These are phyloP conservation scores for Agarophyton chilense DNA, from an alignment of 23 red algal genomes.

Conservation along the genomic window DNA sequence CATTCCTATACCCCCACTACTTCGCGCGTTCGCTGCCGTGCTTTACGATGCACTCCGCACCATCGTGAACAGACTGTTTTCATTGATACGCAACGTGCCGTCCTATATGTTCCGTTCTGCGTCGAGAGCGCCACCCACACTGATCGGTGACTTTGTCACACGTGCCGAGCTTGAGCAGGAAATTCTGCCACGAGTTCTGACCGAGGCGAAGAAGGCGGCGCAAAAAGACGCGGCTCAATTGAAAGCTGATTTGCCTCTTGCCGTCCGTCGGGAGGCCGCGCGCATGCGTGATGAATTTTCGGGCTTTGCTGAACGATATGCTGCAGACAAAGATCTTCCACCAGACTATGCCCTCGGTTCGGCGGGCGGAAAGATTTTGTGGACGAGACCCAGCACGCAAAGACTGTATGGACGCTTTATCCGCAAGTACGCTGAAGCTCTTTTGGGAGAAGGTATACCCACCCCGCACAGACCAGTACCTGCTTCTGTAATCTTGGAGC, in stretches of 20 bases:
- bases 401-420: slow-evolving; percentile 28
- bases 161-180: slow-evolving; percentile 29
- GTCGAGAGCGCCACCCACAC: neutral
- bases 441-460: slow-evolving; percentile 18
- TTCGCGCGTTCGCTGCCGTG: neutral
- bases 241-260: slow-evolving; percentile 6
- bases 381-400: slow-evolving; percentile 39
- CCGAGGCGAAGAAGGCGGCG: slow-evolving; percentile 46
- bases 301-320: slow-evolving; percentile 62
- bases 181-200: slow-evolving; percentile 28
- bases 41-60: slow-evolving; percentile 9
- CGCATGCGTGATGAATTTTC: slow-evolving; percentile 22
- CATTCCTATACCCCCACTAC: slow-evolving; percentile 14
- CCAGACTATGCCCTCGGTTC: slow-evolving; percentile 77
- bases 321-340: slow-evolving; percentile 72
- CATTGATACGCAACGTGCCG: slow-evolving; percentile 2
- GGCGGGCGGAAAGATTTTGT: slow-evolving; percentile 48
- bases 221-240: slow-evolving; percentile 11
- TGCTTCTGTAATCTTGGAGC: slow-evolving; percentile 43
- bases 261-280: slow-evolving; percentile 6
- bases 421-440: slow-evolving; percentile 35
- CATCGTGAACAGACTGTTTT: neutral
- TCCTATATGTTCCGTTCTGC: neutral
- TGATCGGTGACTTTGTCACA: slow-evolving; percentile 20
- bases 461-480: slow-evolving; percentile 31